Conservation (phyloP, 495 filamentous ascomycete genomes). For the Parachaetomium inaequale region DNA sequence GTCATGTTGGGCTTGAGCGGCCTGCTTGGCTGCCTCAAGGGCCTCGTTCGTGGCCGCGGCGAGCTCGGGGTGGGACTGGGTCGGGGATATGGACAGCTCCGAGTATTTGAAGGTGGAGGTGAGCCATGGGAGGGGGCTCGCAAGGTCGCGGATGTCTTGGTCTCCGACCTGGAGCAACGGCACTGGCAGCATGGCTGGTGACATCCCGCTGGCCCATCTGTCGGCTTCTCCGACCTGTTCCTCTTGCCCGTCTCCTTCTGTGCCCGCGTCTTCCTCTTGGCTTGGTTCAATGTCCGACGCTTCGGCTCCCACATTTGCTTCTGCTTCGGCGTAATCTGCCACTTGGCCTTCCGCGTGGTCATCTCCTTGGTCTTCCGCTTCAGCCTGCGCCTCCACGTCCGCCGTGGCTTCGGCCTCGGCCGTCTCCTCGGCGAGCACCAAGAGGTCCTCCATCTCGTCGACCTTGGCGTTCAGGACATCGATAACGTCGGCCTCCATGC, state of each 20-base stretch:
- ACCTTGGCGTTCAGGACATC: slow-evolving; percentile 41
- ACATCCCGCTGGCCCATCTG: not conserved
- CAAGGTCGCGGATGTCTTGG: slow-evolving; percentile 8
- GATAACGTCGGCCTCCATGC: slow-evolving; percentile 30
- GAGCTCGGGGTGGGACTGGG: slow-evolving; percentile 12
- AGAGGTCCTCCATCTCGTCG: slow-evolving; percentile 45
- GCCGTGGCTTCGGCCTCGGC: slow-evolving; percentile 14
- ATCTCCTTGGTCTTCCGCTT: not conserved
- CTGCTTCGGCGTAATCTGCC: not conserved
- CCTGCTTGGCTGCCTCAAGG: slow-evolving; percentile 22
- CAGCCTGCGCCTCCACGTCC: not conserved
- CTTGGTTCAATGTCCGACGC: not conserved
- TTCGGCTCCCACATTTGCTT: not conserved
- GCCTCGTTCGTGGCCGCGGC: slow-evolving; percentile 30
- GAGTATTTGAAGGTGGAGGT: slow-evolving; percentile 6
- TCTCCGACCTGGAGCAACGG: not conserved
- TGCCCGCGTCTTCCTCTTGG: not conserved
- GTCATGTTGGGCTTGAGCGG: slow-evolving; percentile 14
- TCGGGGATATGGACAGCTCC: slow-evolving; percentile 11
- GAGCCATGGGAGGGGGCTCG: slow-evolving; percentile 10
- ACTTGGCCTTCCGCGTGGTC: not conserved
- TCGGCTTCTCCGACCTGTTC: not conserved
- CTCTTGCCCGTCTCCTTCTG: not conserved
- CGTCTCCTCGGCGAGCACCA: slow-evolving; percentile 17
- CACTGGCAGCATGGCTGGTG: not conserved